Base-by-base conservation (phyloP, 306 rosid species). In the Cyamopsis tetragonoloba region DNA sequence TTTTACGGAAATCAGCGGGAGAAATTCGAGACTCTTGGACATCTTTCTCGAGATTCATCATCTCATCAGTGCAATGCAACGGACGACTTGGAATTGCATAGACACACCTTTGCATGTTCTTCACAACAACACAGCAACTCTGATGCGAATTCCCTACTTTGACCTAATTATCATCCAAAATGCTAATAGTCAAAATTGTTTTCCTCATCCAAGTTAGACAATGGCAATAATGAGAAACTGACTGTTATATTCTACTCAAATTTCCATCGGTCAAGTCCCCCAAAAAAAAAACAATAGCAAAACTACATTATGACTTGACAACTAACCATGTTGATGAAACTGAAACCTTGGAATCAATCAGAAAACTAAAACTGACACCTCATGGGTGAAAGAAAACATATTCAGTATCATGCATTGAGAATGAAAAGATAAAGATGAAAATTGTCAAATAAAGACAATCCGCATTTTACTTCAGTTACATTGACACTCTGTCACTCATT, bases 121-220 rank as follows among this genome's bases (percentile, higher is more conserved):
- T 88, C 51, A 88, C 95, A 54, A 93, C 88, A 62, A 81, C 86
- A 72, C 96, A 89, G 81, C 99, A 93, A 75, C 99, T 93, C 60
- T 86, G 96, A 82, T 84, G 86, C 18, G 80, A 51, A 62, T 58
- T 69, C 78, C 99, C 97, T 48, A 87, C 72, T 77, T 83, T 93
- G 59, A 90, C 97, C 99, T 93, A 65, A 26, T 54, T 82, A 38
- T 63, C 73, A 79, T 65, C 62, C 71, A 77, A 49, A 58, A 35
- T 26, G 48, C 27, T 35, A 54, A 31, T 35, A 17, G 62, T 73
- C 60, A 63, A 70, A 46, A 42, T 20, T 58, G 76, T 22, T 55
- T 38, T 39, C 32, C 20, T 13, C 75, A 49, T 64, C 77, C 64
- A 60, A 58, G 76, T 41, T 31, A 72, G 59, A 48, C 41, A 5